phyloP scores from a whole-genome alignment of 306 rosid species.

The Mimosa bimucronata region DNA sequence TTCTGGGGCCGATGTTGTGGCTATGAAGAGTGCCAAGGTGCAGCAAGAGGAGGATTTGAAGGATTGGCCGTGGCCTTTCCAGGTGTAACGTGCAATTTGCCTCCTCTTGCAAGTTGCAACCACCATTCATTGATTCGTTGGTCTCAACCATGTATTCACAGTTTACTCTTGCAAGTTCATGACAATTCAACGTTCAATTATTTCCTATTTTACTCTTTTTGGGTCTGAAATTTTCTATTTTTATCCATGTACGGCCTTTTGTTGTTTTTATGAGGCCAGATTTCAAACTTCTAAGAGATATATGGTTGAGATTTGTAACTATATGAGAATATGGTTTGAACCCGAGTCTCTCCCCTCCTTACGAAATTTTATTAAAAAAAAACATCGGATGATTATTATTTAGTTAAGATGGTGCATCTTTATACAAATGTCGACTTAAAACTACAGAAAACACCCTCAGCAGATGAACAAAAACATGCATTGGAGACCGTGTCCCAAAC shows the following conservation, averaged over 20 bases:
- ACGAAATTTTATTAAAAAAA: no score
- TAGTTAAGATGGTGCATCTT: neutral
- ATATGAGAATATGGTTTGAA: no score
- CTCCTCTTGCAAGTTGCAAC: no score
- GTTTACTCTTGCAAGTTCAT: neutral
- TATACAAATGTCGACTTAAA: neutral
- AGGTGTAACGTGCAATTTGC: slow-evolving; percentile 44
- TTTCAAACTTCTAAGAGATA: neutral
- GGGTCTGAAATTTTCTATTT: neutral
- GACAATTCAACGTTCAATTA: neutral
- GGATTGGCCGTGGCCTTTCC: slow-evolving; percentile 97
- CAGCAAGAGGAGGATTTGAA: slow-evolving; percentile 79
- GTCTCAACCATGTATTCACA: neutral
- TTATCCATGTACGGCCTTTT: neutral
- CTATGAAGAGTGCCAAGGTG: slow-evolving; percentile 68
- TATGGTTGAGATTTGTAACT: neutral
- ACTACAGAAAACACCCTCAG: no score
- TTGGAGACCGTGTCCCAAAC: no score
- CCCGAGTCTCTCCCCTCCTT: no score
- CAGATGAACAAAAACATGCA: no score
- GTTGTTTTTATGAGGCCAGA: neutral
- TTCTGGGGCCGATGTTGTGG: slow-evolving; percentile 21
- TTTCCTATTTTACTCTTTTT: neutral
- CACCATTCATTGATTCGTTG: neutral
- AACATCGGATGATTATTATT: neutral